Evolutionary conservation across 805 yeast genomes (phyloP), one percentile per base, ranked within the genome.

Genomic region (Cyberlindnera suaveolens): DNA sequence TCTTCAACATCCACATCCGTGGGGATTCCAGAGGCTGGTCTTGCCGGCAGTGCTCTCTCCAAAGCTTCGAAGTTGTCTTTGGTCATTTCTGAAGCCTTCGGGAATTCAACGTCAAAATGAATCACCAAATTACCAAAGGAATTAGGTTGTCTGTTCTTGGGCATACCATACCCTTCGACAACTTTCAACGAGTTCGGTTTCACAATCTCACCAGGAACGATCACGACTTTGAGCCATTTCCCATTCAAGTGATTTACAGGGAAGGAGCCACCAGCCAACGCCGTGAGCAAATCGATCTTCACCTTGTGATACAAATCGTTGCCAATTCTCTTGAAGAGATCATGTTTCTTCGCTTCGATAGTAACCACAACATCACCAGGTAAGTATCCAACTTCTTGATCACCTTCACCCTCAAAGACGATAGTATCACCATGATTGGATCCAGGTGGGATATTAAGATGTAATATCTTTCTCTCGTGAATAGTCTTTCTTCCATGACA

Each of bases 1-100:
- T 77, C 82, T 40, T 75, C 80, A 35, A 74, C 75, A 38, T 72
- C 77, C 41, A 78, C 85, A 51, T 74, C 80, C 56, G 70, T 74
- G 55, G 96, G 96, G 54, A 86, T 72, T 6, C 53, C 49, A 26
- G 74, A 66, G 40, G 65, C 60, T 13, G 71, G 66, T 73, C 96
- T 81, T 35, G 88, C 65, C 18, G 98, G 98, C 61, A 93, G 73
- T 38, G 88, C 75, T 31, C 65, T 58, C 64, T 85, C 95, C 64
- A 93, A 76, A 47, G 71, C 64, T 58, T 79, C 74, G 61, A 85
- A 71, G 58, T 80, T 74, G 38, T 80, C 87, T 62, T 82, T 93
- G 45, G 73, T 58, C 38, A 95, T 72, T 58, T 85, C 83, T 54
- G 78, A 71, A 42, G 74, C 66, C 20, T 55, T 58, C 31, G 90